Conservation (phyloP, 1,284 basidiomycete genomes). For the Sphaerobolus stellatus region DNA sequence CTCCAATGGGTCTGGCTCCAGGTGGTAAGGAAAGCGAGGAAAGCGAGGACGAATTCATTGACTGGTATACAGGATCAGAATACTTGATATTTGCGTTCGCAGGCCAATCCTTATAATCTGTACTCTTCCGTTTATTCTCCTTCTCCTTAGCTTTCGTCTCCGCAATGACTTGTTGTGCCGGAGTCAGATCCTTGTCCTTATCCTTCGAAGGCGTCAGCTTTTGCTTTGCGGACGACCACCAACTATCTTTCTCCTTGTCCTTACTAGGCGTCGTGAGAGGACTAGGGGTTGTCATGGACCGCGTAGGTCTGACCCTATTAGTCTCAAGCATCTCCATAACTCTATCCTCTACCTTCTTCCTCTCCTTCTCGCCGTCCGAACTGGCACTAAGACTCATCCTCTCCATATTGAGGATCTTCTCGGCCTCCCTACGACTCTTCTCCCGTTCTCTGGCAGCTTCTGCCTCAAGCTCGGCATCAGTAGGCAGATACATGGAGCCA, state of each 20-base stretch:
- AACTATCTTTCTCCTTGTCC: constrained; percentile 46
- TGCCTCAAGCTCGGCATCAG: constrained; percentile 75
- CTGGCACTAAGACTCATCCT: too few species aligned
- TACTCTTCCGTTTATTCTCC: constrained; percentile 44
- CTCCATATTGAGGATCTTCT: constrained; percentile 69
- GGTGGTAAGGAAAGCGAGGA: constrained; percentile 36
- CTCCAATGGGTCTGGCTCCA: constrained; percentile 9
- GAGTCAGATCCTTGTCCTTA: constrained; percentile 69
- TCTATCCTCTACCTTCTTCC: constrained; percentile 65
- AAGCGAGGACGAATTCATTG: too few species aligned
- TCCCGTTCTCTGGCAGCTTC: constrained; percentile 75
- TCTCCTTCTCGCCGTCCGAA: constrained; percentile 65
- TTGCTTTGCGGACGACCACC: constrained; percentile 72
- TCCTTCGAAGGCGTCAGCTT: constrained; percentile 75
- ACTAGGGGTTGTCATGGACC: constrained; percentile 55
- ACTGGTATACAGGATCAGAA: constrained; percentile 55
- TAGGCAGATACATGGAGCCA: constrained; percentile 48
- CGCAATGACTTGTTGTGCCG: constrained; percentile 73
- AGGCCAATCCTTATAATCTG: constrained; percentile 55
- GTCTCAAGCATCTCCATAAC: constrained; percentile 66
- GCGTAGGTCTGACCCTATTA: constrained; percentile 36
- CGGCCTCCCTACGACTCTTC: constrained; percentile 68
- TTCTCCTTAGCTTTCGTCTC: constrained; percentile 69
- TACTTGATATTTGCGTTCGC: constrained; percentile 48
- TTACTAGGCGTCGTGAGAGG: constrained; percentile 64